Conservation (phyloP, 2,329 filamentous ascomycete genomes). For the Trichoderma koningii region DNA sequence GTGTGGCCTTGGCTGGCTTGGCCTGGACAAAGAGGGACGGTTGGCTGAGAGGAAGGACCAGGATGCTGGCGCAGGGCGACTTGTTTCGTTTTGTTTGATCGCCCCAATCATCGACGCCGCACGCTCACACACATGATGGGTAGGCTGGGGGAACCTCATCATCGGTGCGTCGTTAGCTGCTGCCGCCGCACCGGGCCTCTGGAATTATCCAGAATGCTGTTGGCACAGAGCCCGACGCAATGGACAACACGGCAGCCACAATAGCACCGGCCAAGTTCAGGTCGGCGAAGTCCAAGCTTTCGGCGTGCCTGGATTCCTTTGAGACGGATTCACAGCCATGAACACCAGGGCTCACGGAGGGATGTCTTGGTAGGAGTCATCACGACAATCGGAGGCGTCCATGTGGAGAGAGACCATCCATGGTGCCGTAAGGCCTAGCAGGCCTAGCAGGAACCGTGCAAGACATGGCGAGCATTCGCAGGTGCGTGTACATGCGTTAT, state of each 20-base stretch:
- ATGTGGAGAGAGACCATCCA: conserved; percentile 12
- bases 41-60: conserved; percentile 3
- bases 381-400: conserved; percentile 8
- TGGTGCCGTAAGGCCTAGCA: conserved; percentile 18
- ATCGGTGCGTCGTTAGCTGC: background rate
- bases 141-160: background rate
- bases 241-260: background rate
- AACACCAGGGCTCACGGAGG: conserved; percentile 10
- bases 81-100: conserved; percentile 25
- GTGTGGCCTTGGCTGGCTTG: conserved; percentile 14
- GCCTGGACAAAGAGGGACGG: conserved; percentile 4
- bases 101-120: conserved; percentile 7
- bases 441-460: conserved; percentile 15
- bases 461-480: conserved; percentile 6
- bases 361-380: conserved; percentile 21
- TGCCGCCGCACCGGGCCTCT: background rate
- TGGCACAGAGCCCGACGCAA: background rate
- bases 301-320: background rate
- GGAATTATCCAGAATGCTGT: conserved; percentile 1
- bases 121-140: background rate
- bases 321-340: conserved; percentile 5
- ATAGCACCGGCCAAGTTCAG: background rate
- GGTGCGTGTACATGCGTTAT: background rate
- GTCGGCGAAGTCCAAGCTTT: background rate
- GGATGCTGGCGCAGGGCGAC: conserved; percentile 18